Evolutionary conservation across 1,284 basidiomycete species (phyloP).

Genomic region (Microbotryum intermedium): DNA sequence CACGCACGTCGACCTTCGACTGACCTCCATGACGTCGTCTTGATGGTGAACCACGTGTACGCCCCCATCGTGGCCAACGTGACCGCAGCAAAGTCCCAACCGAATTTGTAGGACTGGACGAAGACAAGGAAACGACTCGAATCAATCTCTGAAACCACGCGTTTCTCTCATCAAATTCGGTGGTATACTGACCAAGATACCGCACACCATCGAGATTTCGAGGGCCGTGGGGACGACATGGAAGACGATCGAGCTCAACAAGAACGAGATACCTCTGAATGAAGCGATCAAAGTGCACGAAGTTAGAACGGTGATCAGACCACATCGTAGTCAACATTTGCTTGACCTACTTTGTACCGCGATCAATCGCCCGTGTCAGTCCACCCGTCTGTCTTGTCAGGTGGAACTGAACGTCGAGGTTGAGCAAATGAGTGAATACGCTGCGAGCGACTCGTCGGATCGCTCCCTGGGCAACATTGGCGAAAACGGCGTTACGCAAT

Average conservation of each 20-base stretch:
- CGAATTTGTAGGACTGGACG: slow-evolving; percentile 83
- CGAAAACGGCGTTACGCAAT: slow-evolving; percentile 90
- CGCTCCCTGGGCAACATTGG: slow-evolving; percentile 87
- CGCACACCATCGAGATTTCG: slow-evolving; percentile 94
- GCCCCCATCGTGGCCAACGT: slow-evolving; percentile 75
- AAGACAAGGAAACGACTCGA: neutral
- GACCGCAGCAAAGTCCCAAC: slow-evolving; percentile 90
- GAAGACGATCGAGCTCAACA: slow-evolving; percentile 87
- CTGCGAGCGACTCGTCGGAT: slow-evolving; percentile 86
- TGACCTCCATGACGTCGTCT: slow-evolving; percentile 89
- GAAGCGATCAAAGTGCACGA: neutral
- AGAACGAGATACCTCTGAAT: slow-evolving; percentile 84
- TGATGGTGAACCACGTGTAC: slow-evolving; percentile 95
- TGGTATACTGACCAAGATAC: slow-evolving; percentile 65
- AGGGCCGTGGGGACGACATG: slow-evolving; percentile 92
- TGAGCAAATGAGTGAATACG: slow-evolving; percentile 86
- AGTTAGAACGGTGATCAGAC: neutral
- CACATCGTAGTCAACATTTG: too few relatives aligned
- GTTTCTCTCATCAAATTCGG: neutral
- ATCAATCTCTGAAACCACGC: neutral
- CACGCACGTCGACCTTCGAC: neutral
- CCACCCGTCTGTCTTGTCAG: slow-evolving; percentile 90
- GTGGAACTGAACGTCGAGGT: slow-evolving; percentile 88
- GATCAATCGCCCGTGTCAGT: slow-evolving; percentile 88
- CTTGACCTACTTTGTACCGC: slow-evolving; percentile 76